These are phyloP conservation scores for Parasitella parasitica DNA, from an alignment of 371 early-diverging fungal species.

Conservation along the genomic window DNA sequence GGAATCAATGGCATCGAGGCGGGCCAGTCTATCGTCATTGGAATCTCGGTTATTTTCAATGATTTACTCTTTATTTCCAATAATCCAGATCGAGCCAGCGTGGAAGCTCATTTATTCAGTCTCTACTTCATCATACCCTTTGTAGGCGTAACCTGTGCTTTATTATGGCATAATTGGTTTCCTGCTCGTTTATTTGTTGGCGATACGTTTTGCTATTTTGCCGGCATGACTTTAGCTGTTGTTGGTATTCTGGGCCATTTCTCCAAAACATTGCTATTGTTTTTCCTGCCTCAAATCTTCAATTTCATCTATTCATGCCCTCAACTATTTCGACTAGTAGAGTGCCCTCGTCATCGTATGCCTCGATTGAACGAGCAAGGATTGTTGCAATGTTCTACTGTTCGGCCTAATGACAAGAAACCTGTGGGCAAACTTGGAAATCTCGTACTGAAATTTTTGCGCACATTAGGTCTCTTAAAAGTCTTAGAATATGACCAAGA, in stretches of 20 bases:
- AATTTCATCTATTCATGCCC: conserved; percentile 96
- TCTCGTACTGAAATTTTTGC: conserved; percentile 36
- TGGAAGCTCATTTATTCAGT: conserved; percentile 79
- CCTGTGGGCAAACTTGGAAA: conserved; percentile 36
- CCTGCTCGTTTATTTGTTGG: conserved; percentile 97
- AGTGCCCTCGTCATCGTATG: conserved; percentile 98
- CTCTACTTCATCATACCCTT: conserved; percentile 92
- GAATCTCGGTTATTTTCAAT: conserved; percentile 79
- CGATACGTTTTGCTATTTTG: conserved; percentile 97
- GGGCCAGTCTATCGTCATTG: conserved; percentile 90
- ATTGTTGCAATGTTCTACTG: conserved; percentile 45
- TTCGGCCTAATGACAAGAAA: conserved; percentile 30
- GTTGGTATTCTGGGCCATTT: conserved; percentile 94
- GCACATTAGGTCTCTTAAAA: conserved; percentile 42
- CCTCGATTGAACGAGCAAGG: conserved; percentile 70
- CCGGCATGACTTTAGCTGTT: conserved; percentile 98
- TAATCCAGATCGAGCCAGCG: conserved; percentile 46
- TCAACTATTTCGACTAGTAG: conserved; percentile 91
- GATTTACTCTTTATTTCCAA: conserved; percentile 67
- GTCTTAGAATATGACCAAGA: conserved; percentile 64
- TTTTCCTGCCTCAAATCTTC: conserved; percentile 95
- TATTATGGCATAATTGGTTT: conserved; percentile 86
- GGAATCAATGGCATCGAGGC: conserved; percentile 99
- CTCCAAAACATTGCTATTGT: conserved; percentile 89
- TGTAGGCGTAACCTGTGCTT: conserved; percentile 78